phyloP scores from a whole-genome alignment of 805 yeast genomes.

The Pichia heedii region DNA sequence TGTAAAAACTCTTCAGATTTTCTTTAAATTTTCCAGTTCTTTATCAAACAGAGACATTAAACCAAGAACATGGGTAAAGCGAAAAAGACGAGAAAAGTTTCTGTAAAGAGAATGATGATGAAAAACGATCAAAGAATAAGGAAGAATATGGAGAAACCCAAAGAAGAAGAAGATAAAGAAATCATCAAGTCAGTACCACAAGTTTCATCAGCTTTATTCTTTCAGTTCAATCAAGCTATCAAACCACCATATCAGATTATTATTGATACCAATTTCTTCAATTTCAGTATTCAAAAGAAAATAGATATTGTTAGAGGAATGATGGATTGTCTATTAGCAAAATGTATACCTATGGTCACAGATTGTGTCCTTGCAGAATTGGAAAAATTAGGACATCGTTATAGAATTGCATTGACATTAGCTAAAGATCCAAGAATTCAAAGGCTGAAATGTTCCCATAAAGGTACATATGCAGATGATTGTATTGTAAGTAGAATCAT shows the following conservation, averaged over 20 bases:
- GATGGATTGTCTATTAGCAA: slow-evolving; percentile 93
- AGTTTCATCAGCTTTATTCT: slow-evolving; percentile 90
- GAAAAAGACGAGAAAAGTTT: slow-evolving; percentile 93
- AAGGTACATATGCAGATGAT: slow-evolving; percentile 98
- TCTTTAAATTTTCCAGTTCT: no score
- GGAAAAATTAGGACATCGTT: slow-evolving; percentile 91
- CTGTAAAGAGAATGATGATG: slow-evolving; percentile 78
- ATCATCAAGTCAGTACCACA: slow-evolving; percentile 73
- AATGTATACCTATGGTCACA: slow-evolving; percentile 90
- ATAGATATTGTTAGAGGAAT: slow-evolving; percentile 91
- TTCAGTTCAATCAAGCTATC: slow-evolving; percentile 87
- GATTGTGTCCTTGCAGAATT: slow-evolving; percentile 98
- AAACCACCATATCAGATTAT: slow-evolving; percentile 97
- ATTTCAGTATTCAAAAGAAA: slow-evolving; percentile 92
- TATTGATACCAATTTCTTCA: slow-evolving; percentile 93
- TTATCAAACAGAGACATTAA: no score
- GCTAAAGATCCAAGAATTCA: slow-evolving; percentile 92
- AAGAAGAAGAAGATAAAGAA: slow-evolving; percentile 61
- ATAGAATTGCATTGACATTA: slow-evolving; percentile 81
- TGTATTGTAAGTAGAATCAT: slow-evolving; percentile 87
- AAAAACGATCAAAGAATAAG: slow-evolving; percentile 60
- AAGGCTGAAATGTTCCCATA: slow-evolving; percentile 81
- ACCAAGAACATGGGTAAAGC: slow-evolving; percentile 79
- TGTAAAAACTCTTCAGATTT: no score
- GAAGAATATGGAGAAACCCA: slow-evolving; percentile 34